These are phyloP conservation scores for Chenopodium berlandieri DNA, from an alignment of 148 eudicot species.

Conservation along the genomic window DNA sequence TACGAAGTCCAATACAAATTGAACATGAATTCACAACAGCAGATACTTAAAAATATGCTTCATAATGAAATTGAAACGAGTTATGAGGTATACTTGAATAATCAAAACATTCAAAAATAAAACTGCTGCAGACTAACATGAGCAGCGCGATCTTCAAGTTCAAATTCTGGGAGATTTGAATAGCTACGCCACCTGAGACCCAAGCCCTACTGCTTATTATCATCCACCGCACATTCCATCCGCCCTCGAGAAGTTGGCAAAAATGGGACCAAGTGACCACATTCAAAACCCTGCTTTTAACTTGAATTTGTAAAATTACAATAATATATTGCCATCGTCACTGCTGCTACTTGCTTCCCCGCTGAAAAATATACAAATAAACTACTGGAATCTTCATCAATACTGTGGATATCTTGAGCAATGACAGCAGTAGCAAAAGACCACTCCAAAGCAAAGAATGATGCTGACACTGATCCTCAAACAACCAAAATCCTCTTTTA, in stretches of 20 bases:
- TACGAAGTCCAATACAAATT: constrained; percentile 6
- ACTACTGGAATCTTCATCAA: constrained; percentile 16
- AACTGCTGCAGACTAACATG: constrained; percentile 17
- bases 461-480: constrained; percentile 34
- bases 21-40: not conserved
- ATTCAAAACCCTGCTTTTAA: constrained; percentile 22
- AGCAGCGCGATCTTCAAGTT: constrained; percentile 1
- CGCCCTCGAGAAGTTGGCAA: constrained; percentile 11
- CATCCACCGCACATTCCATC: constrained; percentile 17
- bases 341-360: constrained; percentile 27
- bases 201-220: constrained; percentile 16
- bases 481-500: constrained; percentile 35
- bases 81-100: constrained; percentile 18
- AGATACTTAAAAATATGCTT: not conserved
- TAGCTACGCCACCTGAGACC: constrained; percentile 19
- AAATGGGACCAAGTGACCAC: constrained; percentile 11
- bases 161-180: constrained; percentile 8
- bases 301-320: constrained; percentile 18
- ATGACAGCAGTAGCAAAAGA: constrained; percentile 29
- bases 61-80: constrained; percentile 18
- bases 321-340: constrained; percentile 16
- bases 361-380: constrained; percentile 34
- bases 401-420: constrained; percentile 11
- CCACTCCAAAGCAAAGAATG: constrained; percentile 52
- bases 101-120: constrained; percentile 23